Evolutionary conservation across 2,329 filamentous ascomycete genomes (phyloP).

Genomic region (Leptodontidium sp.): DNA sequence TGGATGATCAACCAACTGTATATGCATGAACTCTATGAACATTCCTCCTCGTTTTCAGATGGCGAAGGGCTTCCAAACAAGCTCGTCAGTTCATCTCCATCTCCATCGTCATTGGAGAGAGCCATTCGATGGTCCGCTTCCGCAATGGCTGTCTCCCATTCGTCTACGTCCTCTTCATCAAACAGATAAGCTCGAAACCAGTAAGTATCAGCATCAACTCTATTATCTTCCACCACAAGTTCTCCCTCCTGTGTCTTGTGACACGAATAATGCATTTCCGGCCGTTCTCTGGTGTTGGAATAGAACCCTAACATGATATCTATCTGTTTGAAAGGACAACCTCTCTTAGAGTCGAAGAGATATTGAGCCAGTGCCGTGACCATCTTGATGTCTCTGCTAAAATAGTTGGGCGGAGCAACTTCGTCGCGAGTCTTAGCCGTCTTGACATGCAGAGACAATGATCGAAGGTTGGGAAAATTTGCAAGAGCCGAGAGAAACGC

Average conservation of each 20-base stretch:
- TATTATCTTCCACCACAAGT: slow-evolving; percentile 9
- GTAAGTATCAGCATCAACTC: background rate
- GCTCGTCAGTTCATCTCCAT: too few relatives aligned
- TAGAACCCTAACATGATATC: background rate
- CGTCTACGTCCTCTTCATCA: background rate
- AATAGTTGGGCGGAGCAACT: background rate
- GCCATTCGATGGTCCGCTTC: background rate
- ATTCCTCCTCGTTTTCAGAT: too few relatives aligned
- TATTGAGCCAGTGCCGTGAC: background rate
- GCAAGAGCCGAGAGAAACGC: background rate
- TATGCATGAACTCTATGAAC: too few relatives aligned
- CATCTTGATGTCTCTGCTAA: background rate
- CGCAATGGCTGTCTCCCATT: slow-evolving; percentile 7
- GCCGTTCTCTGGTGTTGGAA: background rate
- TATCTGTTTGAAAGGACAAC: background rate
- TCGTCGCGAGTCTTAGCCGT: background rate
- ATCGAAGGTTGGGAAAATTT: background rate
- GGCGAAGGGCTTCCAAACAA: too few relatives aligned
- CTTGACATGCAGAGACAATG: background rate
- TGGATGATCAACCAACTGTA: too few relatives aligned
- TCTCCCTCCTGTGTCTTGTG: background rate
- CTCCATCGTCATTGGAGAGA: background rate
- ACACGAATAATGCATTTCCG: background rate
- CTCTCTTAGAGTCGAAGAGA: background rate
- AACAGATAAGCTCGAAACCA: background rate